phyloP scores from a whole-genome alignment of 495 filamentous ascomycete species.

The Xanthoparmelia taractica region DNA sequence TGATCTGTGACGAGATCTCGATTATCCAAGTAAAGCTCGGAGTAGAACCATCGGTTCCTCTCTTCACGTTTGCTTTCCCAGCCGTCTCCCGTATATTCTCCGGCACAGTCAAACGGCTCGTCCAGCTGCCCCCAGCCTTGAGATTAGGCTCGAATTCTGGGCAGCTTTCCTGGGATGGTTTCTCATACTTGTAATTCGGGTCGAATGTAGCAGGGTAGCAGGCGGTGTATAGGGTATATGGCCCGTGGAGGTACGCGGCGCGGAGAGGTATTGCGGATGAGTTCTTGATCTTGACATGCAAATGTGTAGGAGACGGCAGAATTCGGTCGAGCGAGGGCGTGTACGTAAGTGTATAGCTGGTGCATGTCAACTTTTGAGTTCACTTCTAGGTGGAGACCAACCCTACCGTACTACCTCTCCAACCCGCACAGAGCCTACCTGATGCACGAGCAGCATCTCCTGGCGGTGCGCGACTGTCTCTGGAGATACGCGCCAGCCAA shows the following conservation, averaged over 20 bases:
- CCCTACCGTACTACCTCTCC: constrained; percentile 74
- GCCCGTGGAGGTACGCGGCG: constrained; percentile 91
- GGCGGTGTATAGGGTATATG: constrained; percentile 81
- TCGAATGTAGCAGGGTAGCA: constrained; percentile 74
- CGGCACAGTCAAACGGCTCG: constrained; percentile 67
- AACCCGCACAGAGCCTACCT: constrained; percentile 80
- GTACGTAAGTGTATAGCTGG: constrained; percentile 84
- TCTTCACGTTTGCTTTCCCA: constrained; percentile 29
- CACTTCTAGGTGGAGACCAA: constrained; percentile 1
- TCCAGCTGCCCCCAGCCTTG: constrained; percentile 85
- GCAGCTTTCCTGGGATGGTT: constrained; percentile 51
- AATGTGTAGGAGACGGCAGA: constrained; percentile 65
- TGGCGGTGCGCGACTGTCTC: constrained; percentile 23
- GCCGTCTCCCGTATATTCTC: constrained; percentile 54
- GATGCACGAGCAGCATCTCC: constrained; percentile 82
- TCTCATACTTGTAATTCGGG: constrained; percentile 63
- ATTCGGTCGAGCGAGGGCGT: constrained; percentile 82
- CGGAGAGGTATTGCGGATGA: constrained; percentile 83
- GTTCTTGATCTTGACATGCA: constrained; percentile 84
- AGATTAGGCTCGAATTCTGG: constrained; percentile 93
- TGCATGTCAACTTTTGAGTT: not conserved
- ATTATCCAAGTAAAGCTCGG: constrained; percentile 74
- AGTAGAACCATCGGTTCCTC: constrained; percentile 17
- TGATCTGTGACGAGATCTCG: constrained; percentile 82
- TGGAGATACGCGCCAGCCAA: constrained; percentile 36